phyloP scores from a whole-genome alignment of 495 filamentous ascomycete genomes.

The Immersiella caudata region DNA sequence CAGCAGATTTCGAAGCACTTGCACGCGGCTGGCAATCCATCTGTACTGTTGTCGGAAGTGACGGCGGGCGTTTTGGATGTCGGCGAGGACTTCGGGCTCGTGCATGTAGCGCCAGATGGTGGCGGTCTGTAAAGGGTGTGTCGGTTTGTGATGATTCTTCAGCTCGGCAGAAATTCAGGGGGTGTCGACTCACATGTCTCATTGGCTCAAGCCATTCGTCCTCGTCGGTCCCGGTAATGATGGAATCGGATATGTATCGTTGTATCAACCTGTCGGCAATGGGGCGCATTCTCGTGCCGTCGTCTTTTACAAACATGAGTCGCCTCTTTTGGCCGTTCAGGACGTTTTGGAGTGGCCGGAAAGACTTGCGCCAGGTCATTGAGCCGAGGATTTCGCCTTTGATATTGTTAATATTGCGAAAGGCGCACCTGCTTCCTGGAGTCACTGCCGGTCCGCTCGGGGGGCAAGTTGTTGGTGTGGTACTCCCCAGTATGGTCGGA shows the following conservation, averaged over 20 bases:
- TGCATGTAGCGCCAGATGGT: slow-evolving; percentile 4
- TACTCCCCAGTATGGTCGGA: slow-evolving; percentile 12
- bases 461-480: slow-evolving; percentile 1
- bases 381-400: slow-evolving; percentile 5
- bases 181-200: neutral
- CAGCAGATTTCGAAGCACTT: slow-evolving; percentile 12
- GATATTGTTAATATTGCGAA: slow-evolving; percentile 9
- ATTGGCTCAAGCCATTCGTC: slow-evolving; percentile 7
- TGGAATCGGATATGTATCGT: neutral
- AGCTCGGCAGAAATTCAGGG: neutral
- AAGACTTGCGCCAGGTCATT: slow-evolving; percentile 1
- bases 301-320: slow-evolving; percentile 4
- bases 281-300: slow-evolving; percentile 7
- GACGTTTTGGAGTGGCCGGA: slow-evolving; percentile 12
- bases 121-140: neutral
- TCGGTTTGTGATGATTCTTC: neutral
- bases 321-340: slow-evolving; percentile 9
- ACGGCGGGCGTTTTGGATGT: slow-evolving; percentile 12
- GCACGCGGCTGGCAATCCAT: too few species aligned
- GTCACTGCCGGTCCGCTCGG: neutral
- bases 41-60: neutral
- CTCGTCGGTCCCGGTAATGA: slow-evolving; percentile 4
- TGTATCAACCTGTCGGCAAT: neutral
- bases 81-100: slow-evolving; percentile 10
- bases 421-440: slow-evolving; percentile 2